Conservation (phyloP, 1,284 basidiomycete species). For the Sporisorium reilianum region DNA sequence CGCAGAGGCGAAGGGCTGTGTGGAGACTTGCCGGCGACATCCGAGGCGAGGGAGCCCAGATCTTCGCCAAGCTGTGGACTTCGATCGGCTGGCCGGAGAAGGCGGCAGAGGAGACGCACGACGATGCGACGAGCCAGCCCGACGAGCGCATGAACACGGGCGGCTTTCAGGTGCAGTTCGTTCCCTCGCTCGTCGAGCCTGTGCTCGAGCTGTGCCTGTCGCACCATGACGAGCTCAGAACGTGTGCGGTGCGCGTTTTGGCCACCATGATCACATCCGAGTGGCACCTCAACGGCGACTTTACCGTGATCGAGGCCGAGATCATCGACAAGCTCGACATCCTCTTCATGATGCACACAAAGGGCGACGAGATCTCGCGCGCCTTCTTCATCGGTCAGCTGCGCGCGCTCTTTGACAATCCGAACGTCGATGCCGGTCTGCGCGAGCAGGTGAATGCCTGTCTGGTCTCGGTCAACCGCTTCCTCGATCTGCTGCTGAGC, state of each 20-base stretch:
- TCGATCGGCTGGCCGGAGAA: conserved; percentile 73
- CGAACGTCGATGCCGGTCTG: conserved; percentile 82
- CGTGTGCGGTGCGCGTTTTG: conserved; percentile 85
- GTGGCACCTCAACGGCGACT: conserved; percentile 66
- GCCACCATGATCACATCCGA: conserved; percentile 97
- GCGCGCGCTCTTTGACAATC: conserved; percentile 84
- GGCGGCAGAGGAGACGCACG: conserved; percentile 15
- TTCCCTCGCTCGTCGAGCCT: conserved; percentile 85
- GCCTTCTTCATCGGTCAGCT: conserved; percentile 95
- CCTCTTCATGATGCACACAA: conserved; percentile 88
- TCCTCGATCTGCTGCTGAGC: conserved; percentile 91
- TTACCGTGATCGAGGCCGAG: conserved; percentile 80
- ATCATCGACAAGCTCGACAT: conserved; percentile 93
- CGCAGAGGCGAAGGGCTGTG: conserved; percentile 90
- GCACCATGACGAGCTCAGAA: conserved; percentile 90
- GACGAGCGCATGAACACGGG: conserved; percentile 61
- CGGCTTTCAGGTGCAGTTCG: conserved; percentile 68
- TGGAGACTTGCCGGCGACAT: conserved; percentile 96
- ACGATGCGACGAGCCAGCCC: conserved; percentile 24
- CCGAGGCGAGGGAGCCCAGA: conserved; percentile 88
- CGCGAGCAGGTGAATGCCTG: conserved; percentile 83
- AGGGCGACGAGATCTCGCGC: conserved; percentile 87
- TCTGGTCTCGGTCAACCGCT: conserved; percentile 89
- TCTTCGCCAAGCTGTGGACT: conserved; percentile 86
- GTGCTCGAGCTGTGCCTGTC: conserved; percentile 93